Conservation (phyloP, 108 stramenopile genomes). For the Aurantiochytrium sp. region DNA sequence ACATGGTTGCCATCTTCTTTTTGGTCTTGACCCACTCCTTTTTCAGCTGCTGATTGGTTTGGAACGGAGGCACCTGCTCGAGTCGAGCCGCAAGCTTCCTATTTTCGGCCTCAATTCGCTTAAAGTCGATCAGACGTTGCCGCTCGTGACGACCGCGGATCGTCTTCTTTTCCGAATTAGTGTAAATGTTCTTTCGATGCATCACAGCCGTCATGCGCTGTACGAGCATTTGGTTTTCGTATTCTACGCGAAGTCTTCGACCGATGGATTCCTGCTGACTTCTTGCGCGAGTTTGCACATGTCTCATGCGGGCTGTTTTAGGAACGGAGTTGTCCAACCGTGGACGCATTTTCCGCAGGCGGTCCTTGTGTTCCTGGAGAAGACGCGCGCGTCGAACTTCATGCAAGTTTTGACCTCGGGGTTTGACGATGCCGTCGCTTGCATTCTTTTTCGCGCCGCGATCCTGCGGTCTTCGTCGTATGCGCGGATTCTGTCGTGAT, state of each 20-base stretch:
- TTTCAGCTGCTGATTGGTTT: not conserved
- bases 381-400: not conserved
- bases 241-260: not conserved
- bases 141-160: not conserved
- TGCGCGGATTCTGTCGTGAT: no score
- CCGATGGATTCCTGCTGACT: not conserved
- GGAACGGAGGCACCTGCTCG: not conserved
- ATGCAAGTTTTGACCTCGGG: not conserved
- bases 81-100: not conserved
- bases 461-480: no score
- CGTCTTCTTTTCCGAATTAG: not conserved
- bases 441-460: no score
- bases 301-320: not conserved
- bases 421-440: not conserved
- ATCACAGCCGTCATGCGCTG: not conserved
- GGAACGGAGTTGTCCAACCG: not conserved
- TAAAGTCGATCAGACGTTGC: not conserved
- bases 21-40: constrained; percentile 14
- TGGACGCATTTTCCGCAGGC: not conserved
- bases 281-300: not conserved
- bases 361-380: not conserved
- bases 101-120: not conserved
- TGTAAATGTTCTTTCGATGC: not conserved
- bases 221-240: not conserved
- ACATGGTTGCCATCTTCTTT: constrained; percentile 6